Evolutionary conservation across 169 alveolate species (phyloP).

Genomic region (Plasmodium fragile): DNA sequence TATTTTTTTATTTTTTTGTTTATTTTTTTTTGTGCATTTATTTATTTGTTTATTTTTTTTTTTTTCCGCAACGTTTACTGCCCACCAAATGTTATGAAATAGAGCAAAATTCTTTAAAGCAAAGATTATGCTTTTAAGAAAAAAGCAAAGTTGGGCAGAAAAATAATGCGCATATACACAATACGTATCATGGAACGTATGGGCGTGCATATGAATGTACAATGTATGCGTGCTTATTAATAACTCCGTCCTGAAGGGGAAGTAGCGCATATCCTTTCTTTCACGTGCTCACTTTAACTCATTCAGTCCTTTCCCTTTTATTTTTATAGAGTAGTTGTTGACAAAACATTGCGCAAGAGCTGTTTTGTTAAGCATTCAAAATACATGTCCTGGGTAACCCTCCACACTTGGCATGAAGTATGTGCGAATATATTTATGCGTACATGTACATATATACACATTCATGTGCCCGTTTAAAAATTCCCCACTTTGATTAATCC

Average conservation of each 20-base stretch:
- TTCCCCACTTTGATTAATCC: background rate
- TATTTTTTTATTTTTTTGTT: background rate
- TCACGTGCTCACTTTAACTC: background rate
- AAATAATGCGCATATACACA: background rate
- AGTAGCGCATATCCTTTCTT: background rate
- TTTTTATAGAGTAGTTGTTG: conserved; percentile 3
- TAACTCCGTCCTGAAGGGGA: background rate
- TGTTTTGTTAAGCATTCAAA: background rate
- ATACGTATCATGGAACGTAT: background rate
- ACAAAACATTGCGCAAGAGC: background rate
- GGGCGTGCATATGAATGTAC: background rate
- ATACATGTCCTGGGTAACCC: background rate
- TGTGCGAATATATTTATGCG: background rate
- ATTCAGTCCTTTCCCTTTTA: background rate
- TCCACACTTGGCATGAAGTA: background rate
- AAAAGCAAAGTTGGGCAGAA: background rate
- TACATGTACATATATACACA: background rate
- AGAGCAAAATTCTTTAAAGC: conserved; percentile 32
- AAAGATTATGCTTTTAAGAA: conserved; percentile 16
- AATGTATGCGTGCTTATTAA: background rate
- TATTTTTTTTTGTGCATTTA: background rate
- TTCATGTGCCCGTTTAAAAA: background rate
- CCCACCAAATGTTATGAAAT: background rate
- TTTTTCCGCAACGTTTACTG: background rate
- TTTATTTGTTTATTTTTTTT: background rate